phyloP scores from a whole-genome alignment of 371 early-diverging fungal genomes.

The Apophysomyces elegans region DNA sequence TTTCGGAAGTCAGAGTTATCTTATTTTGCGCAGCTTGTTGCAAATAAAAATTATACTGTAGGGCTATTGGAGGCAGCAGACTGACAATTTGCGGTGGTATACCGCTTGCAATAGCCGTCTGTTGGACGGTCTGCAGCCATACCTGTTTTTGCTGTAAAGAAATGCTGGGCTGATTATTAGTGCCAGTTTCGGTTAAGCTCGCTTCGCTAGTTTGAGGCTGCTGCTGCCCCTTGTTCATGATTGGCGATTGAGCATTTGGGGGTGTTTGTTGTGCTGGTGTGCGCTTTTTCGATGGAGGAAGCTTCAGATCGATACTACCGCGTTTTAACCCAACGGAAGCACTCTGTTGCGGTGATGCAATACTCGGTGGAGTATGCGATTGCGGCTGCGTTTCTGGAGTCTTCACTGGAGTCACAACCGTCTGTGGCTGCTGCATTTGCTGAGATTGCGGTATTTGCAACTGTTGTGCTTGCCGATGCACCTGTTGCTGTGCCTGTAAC shows the following conservation, averaged over 20 bases:
- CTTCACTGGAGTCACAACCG: background rate
- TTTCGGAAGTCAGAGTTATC: slow-evolving; percentile 20
- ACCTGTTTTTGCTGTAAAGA: slow-evolving; percentile 28
- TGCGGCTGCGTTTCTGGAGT: background rate
- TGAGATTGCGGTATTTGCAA: background rate
- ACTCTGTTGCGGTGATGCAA: background rate
- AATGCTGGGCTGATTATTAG: slow-evolving; percentile 28
- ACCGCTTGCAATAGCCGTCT: slow-evolving; percentile 38
- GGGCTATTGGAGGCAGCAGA: slow-evolving; percentile 34
- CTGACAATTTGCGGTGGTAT: slow-evolving; percentile 40
- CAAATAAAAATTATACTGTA: slow-evolving; percentile 38
- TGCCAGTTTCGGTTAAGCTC: slow-evolving; percentile 14
- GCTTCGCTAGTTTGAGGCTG: slow-evolving; percentile 4
- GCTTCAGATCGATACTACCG: slow-evolving; percentile 46
- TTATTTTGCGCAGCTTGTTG: slow-evolving; percentile 39
- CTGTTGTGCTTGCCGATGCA: background rate
- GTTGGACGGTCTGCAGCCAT: slow-evolving; percentile 26
- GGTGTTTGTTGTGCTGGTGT: slow-evolving; percentile 17
- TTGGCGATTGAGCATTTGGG: background rate
- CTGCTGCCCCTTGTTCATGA: slow-evolving; percentile 9
- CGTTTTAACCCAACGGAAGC: slow-evolving; percentile 24
- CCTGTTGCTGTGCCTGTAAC: slow-evolving; percentile 9
- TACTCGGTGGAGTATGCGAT: background rate
- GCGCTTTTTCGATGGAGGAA: slow-evolving; percentile 45
- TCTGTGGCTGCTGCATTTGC: background rate